These are phyloP conservation scores for Gyrodon lividus DNA, from an alignment of 768 basidiomycete species.

Conservation along the genomic window DNA sequence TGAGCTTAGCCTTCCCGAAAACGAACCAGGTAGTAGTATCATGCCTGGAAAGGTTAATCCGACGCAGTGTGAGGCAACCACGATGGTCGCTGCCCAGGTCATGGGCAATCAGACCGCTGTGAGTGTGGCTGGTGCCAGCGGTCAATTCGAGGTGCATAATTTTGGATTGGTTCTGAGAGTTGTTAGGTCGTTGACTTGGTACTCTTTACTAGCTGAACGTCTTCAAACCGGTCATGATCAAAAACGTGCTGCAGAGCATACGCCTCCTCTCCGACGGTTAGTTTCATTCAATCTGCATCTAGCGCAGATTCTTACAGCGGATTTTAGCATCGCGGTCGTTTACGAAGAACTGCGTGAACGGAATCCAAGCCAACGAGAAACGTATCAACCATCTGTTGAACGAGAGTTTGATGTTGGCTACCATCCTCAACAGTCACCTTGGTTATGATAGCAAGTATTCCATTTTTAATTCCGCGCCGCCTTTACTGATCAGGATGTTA, in stretches of 20 bases:
- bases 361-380: conserved; percentile 95
- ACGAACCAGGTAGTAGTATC: conserved; percentile 98
- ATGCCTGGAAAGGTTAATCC: conserved; percentile 99
- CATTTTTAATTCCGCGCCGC: conserved; percentile 1
- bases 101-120: conserved; percentile 97
- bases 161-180: conserved; percentile 2
- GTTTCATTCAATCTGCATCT: conserved; percentile 17
- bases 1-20: conserved; percentile 92
- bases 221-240: conserved; percentile 98
- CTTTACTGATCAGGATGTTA: conserved; percentile 9
- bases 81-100: conserved; percentile 98
- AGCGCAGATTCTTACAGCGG: conserved; percentile 8
- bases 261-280: conserved; percentile 88
- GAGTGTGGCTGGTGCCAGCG: conserved; percentile 88
- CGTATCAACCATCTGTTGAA: conserved; percentile 86
- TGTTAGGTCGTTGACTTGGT: conserved; percentile 7
- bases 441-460: conserved; percentile 91
- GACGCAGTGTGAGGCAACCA: conserved; percentile 97
- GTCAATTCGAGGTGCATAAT: conserved; percentile 89
- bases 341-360: conserved; percentile 95
- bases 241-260: conserved; percentile 96
- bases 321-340: conserved; percentile 79
- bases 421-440: conserved; percentile 91
- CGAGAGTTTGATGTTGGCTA: conserved; percentile 97
- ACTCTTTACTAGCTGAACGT: conserved; percentile 76